Evolutionary conservation across 345 rosid species (phyloP), one percentile per base, ranked within the genome.

Genomic region (Boechera retrofracta): DNA sequence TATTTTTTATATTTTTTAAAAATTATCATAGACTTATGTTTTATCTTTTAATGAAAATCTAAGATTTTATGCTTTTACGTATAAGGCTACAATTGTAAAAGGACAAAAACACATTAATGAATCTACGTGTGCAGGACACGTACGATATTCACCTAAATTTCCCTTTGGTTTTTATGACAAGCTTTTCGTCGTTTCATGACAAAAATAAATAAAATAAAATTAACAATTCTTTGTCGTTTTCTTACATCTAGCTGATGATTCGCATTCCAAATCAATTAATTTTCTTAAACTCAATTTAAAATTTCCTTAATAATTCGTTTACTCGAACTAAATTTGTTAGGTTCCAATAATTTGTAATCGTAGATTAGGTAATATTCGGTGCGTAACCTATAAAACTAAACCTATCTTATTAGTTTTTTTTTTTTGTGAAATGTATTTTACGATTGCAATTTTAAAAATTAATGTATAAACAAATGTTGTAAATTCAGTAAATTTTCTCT

Each of bases 121-220:
- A 21, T 21, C 24, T 21, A 21, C 24, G 24, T 21, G 24, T 21
- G 24, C 24, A 21, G n/a, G 49, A 66, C 59, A 75, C 73, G 39
- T 38, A n/a, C 41, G 15, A 24, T n/a, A 48, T 35, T 54, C 3
- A 21, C 24, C 24, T 21, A 21, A 21, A 21, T 21, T 21, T 21
- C 24, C 24, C 24, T 21, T 57, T n/a, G 44, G 13, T 24, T 49
- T 47, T 61, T 9, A 61, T 49, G 61, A 64, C 71, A 64, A 53
- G 16, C 6, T n/a, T 58, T 63, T 42, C 55, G 57, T 74, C 77
- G 64, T 64, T 55, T 64, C 57, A 10, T 64, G 45, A 10, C 64
- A 28, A 39, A 52, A 2, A 41, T 4, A 41, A 7, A 10, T 4
- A 41, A 7, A 10, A 53, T 5, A 41, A 12, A 3, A 35, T 48